phyloP scores from a whole-genome alignment of 306 rosid genomes.

The Mucuna pruriens region DNA sequence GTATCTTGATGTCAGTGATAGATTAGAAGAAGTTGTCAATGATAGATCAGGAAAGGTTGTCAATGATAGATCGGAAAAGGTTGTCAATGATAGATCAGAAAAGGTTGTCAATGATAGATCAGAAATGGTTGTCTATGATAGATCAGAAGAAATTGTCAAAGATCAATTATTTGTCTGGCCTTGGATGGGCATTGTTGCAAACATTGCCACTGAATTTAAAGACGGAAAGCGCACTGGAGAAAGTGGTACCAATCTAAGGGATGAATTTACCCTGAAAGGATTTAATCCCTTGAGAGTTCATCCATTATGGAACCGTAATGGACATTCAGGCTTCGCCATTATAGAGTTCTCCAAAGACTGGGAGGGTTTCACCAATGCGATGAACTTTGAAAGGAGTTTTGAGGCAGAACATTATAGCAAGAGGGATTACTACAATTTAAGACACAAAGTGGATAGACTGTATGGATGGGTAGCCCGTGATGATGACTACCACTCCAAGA shows the following conservation, averaged over 20 bases:
- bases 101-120: slow-evolving; percentile 2
- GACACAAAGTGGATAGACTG: slow-evolving; percentile 44
- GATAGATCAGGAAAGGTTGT: background rate
- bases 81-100: background rate
- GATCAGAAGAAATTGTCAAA: slow-evolving; percentile 10
- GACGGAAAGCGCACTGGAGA: slow-evolving; percentile 62
- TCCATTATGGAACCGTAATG: slow-evolving; percentile 64
- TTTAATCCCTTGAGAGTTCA: slow-evolving; percentile 71
- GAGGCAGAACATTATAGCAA: slow-evolving; percentile 57
- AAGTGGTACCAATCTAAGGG: slow-evolving; percentile 68
- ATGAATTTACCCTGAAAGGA: slow-evolving; percentile 58
- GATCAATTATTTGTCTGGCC: slow-evolving; percentile 69
- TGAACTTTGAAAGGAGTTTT: slow-evolving; percentile 70
- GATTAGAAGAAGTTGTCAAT: background rate
- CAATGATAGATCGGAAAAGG: background rate
- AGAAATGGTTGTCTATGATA: background rate
- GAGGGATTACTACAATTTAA: slow-evolving; percentile 39
- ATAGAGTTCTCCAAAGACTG: slow-evolving; percentile 67
- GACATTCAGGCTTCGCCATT: slow-evolving; percentile 79
- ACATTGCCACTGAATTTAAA: slow-evolving; percentile 53
- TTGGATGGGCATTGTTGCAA: slow-evolving; percentile 75
- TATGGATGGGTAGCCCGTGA: slow-evolving; percentile 73
- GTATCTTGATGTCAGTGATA: slow-evolving; percentile 30
- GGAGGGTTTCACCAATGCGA: slow-evolving; percentile 75
- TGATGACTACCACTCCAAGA: slow-evolving; percentile 37